Evolutionary conservation across 805 yeast genomes (phyloP).

Genomic region (Metschnikowia continentalis): DNA sequence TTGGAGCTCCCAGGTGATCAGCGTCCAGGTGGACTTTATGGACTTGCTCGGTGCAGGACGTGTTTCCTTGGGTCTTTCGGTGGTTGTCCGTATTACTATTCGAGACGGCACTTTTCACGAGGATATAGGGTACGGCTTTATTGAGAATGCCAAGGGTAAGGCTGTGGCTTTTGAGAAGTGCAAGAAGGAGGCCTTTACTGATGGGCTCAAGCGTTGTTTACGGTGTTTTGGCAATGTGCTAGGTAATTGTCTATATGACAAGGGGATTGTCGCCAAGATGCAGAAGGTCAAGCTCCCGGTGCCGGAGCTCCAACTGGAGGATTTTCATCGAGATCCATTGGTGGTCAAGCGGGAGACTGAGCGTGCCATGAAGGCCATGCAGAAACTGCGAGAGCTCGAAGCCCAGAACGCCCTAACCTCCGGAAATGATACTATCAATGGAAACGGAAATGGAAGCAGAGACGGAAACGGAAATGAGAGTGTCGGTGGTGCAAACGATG

Average conservation of each 20-base stretch:
- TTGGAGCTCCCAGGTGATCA: constrained; percentile 71
- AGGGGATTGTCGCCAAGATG: constrained; percentile 53
- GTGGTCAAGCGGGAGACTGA: constrained; percentile 27
- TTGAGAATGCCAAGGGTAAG: constrained; percentile 65
- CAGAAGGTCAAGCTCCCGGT: constrained; percentile 35
- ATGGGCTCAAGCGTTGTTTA: constrained; percentile 74
- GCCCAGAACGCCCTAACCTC: not conserved
- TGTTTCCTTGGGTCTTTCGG: constrained; percentile 63
- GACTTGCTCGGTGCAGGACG: constrained; percentile 54
- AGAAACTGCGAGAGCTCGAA: not conserved
- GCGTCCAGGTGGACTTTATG: constrained; percentile 62
- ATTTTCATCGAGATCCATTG: constrained; percentile 37
- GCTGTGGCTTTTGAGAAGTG: constrained; percentile 77
- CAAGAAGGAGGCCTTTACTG: constrained; percentile 80
- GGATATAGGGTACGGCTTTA: constrained; percentile 70
- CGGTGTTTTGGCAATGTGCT: constrained; percentile 75
- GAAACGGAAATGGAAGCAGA: not conserved
- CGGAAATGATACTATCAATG: not conserved
- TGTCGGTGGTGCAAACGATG: not conserved
- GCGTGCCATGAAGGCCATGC: constrained; percentile 8
- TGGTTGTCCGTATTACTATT: constrained; percentile 65
- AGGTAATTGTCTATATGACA: constrained; percentile 83
- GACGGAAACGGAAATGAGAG: not conserved
- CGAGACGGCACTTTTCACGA: constrained; percentile 81
- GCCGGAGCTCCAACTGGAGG: constrained; percentile 27